phyloP scores from a whole-genome alignment of 2,329 filamentous ascomycete genomes.

The Trichophyton benhamiae region DNA sequence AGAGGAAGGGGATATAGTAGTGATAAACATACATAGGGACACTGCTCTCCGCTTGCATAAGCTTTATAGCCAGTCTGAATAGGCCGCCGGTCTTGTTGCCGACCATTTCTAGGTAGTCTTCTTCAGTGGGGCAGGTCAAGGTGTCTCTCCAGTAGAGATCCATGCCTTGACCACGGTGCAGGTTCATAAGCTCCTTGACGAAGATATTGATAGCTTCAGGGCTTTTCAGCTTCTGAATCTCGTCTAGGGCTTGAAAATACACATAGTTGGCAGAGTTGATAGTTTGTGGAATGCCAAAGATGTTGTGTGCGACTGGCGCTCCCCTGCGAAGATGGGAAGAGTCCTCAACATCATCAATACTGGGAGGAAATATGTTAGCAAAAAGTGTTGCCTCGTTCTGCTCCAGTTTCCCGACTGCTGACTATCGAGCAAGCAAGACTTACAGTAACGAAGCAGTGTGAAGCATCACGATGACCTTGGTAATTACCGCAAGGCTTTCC shows the following conservation, averaged over 20 bases:
- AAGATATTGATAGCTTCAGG: constrained; percentile 24
- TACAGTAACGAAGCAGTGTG: constrained; percentile 29
- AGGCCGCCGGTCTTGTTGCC: constrained; percentile 30
- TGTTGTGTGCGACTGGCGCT: constrained; percentile 29
- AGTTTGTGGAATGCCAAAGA: constrained; percentile 33
- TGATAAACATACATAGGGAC: constrained; percentile 4
- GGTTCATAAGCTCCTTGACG: constrained; percentile 25
- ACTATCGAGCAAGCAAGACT: neutral
- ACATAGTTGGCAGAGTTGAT: constrained; percentile 36
- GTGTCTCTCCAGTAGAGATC: constrained; percentile 30
- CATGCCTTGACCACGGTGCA: constrained; percentile 30
- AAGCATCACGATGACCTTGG: constrained; percentile 23
- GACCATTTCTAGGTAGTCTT: constrained; percentile 31
- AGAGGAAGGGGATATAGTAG: neutral
- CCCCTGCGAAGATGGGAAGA: constrained; percentile 30
- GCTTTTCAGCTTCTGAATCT: constrained; percentile 21
- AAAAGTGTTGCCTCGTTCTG: neutral
- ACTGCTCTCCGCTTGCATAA: constrained; percentile 24
- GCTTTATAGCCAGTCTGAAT: constrained; percentile 25
- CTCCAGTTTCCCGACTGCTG: neutral
- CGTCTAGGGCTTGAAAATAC: constrained; percentile 27
- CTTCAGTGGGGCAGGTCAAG: constrained; percentile 24
- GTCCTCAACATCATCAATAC: constrained; percentile 36
- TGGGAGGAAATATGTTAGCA: constrained; percentile 2
- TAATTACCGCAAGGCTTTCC: constrained; percentile 21